Base-by-base conservation (phyloP, 495 filamentous ascomycete species). In the Achaetomiella virescens region DNA sequence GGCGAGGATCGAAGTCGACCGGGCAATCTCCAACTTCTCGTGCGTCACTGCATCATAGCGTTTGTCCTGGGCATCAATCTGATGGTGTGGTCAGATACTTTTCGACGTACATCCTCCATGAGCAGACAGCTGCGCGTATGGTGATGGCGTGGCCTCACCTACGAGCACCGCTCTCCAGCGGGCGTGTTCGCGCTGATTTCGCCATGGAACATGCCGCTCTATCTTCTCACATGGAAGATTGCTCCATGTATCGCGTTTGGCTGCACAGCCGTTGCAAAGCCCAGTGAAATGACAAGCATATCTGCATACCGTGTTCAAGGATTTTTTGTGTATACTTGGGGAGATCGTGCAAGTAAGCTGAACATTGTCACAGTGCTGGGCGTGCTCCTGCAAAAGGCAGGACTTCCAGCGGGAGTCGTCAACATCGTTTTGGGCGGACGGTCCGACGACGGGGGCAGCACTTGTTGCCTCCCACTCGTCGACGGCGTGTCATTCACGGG, bases 401-500 rank as follows among this genome's bases (percentile, higher is more conserved):
- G 73, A 0, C 61, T 83, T 25, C 81, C 80, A 0, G 61, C 74
- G 10, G 81, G 80, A 0, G 78, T 80, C 5, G 61, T 84, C 18
- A 77, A 77, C 59, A 75, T 82, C 45, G 41, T 84, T 9, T 67
- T 72, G 38, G 80, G 81, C 4, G 71, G n/a, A 74, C 46, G 78
- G 81, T 8, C 54, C 57, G 2, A 73, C 67, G 6, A 79, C 80
- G 5, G 80, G 81, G 0, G 73, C 71, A 9, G 66, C 67, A 11
- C 67, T 84, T 2, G 80, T 77, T 29, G 64, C 73, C 14, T 75
- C 78, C 65, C 73, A 0, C 27, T 68, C 1, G 64, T 84, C 40
- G 66, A 69, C 27, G 80, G 80, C 52, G 75, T 84, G 25, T 77
- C 79, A 40, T 72, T 83, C 21, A 83, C 79, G 0, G 81, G 80